Evolutionary conservation across 345 rosid genomes (phyloP), one percentile per base, ranked within the genome.

Genomic region (Xanthoceras sorbifolium): DNA sequence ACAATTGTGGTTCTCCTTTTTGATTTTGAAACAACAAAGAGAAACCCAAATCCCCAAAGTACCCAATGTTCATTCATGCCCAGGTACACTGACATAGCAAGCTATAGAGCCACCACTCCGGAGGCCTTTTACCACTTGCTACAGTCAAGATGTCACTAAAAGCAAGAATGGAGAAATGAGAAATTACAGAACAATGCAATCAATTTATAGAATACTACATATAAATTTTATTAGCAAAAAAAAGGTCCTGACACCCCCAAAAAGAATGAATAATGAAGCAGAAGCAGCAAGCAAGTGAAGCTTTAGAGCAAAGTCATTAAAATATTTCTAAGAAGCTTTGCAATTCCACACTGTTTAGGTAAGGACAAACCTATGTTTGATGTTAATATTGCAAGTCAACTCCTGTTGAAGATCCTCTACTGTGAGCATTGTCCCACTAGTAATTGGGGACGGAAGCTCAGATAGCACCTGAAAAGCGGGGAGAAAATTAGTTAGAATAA

Each of bases 361-460:
- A 73, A 76, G 28, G 23, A 77, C 81, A 81, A 82, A 97, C 99
- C 99, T 91, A 70, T 97, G 97, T 85, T 92, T 94, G 83, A 97
- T 86, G 76, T 88, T 83, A 68, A 97, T 90, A 68, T 77, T 86
- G 93, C 99, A 94, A 68, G 89, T 83, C 73, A 94, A 85, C 86
- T 94, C 98, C 75, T 97, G 99, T 69, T 83, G 94, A 68, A 97
- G 91, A 91, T 97, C 99, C 86, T 92, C 97, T 3, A 94, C 91
- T 0, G 86, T 83, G 67, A 97, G 88, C 67, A 82, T 82, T 52
- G 92, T 85, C 85, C 98, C 97, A 62, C 88, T 85, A 57, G 89
- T 83, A 68, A 93, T 84, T 55, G 97, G 90, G 75, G 93, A 83
- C 73, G 98, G 98, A 79, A 94, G 97, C 74, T 91, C 92, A 34